Base-by-base conservation (phyloP, 306 rosid genomes). In the Pueraria montana region DNA sequence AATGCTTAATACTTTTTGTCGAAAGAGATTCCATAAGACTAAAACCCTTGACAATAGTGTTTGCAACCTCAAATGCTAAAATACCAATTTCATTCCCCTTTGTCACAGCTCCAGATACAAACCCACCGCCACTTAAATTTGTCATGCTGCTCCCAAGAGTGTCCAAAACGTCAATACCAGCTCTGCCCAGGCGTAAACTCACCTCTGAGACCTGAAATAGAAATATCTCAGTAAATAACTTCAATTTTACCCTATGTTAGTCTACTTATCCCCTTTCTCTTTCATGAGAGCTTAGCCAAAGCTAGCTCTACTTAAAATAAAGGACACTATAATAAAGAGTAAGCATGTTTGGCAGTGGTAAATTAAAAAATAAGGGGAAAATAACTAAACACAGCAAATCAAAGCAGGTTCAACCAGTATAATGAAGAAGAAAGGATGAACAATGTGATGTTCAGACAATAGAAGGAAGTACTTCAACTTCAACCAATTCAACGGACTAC, bases 121-220 rank as follows among this genome's bases (percentile, higher is more conserved):
- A 94, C 21, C 98, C 98, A 53, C 88, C 69, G 4, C 92, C 88
- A 34, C 89, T 88, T 52, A 94, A 86, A 88, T 91, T 94, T 2
- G 94, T 77, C 98, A 94, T 92, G 86, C 98, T 94, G 87, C 98
- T 94, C 58, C 98, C 98, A 84, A 94, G 97, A 26, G 98, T 91
- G 87, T 94, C 98, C 90, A 94, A 74, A 56, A 94, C 98, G 4
- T 91, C 91, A 72, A 90, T 90, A 27, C 96, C 91, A 21, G 91
- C 97, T 85, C 90, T 89, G 40, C 98, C 95, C 26, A 92, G 74
- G 43, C 91, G 97, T 36, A 83, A 88, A 85, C 97, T 87, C 83
- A 93, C 96, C 87, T 87, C 97, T 8, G 97, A 90, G 75, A 93
- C 97, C 97, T 93, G 93, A 77, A 86, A 85, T 49, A 78, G 38